These are phyloP conservation scores for Ogataea pini DNA, from an alignment of 805 yeast species.

Conservation along the genomic window DNA sequence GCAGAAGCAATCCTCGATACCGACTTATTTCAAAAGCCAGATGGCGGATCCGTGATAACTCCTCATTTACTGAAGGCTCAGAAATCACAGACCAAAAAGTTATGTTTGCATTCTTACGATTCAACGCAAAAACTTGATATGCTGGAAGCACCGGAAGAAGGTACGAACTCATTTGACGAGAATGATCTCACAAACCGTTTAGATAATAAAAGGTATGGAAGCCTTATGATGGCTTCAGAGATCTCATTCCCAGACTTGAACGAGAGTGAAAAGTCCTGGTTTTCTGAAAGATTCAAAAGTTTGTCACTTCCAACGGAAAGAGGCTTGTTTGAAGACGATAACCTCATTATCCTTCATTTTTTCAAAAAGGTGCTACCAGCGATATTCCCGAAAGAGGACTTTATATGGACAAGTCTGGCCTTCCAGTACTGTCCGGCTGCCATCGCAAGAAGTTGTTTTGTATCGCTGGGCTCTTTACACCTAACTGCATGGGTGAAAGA, in stretches of 20 bases:
- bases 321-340: constrained; percentile 6
- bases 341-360: constrained; percentile 24
- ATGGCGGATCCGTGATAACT: constrained; percentile 17
- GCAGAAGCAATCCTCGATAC: constrained; percentile 12
- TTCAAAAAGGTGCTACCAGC: constrained; percentile 47
- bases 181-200: too few species aligned
- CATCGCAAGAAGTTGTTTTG: constrained; percentile 50
- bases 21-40: constrained; percentile 24
- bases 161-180: too few species aligned
- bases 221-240: too few species aligned
- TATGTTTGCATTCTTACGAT: too few species aligned
- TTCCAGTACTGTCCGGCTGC: constrained; percentile 49
- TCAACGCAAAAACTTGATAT: too few species aligned
- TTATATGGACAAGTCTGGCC: constrained; percentile 51
- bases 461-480: constrained; percentile 49
- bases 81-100: constrained; percentile 2
- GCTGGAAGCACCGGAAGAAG: too few species aligned
- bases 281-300: constrained; percentile 1
- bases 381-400: constrained; percentile 42
- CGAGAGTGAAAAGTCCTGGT: neutral
- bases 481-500: constrained; percentile 37
- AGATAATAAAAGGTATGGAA: too few species aligned
- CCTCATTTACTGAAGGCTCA: constrained; percentile 23
- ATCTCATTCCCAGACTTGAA: constrained; percentile 7
- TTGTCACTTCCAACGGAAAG: constrained; percentile 9